These are phyloP conservation scores for Microcyclosporella mali DNA, from an alignment of 2,329 filamentous ascomycete species.

Conservation along the genomic window DNA sequence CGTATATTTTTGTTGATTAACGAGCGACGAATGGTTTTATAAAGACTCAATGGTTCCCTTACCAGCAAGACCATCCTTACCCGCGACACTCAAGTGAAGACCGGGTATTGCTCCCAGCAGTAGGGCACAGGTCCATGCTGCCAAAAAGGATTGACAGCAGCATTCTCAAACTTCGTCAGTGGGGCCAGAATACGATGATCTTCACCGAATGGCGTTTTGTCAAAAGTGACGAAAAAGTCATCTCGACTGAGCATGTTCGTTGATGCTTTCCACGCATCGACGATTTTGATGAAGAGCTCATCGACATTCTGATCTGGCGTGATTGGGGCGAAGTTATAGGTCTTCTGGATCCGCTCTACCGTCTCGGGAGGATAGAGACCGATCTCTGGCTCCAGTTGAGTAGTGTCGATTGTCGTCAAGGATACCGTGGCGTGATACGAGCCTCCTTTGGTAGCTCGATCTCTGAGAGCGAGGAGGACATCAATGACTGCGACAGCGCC, in stretches of 20 bases:
- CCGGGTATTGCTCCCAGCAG: not conserved
- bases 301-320: constrained; percentile 20
- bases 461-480: constrained; percentile 21
- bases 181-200: constrained; percentile 21
- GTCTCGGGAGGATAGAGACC: constrained; percentile 26
- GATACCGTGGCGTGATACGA: constrained; percentile 28
- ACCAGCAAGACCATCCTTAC: too few species aligned
- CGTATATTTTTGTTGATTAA: too few species aligned
- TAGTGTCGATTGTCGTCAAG: constrained; percentile 26
- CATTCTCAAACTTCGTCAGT: constrained; percentile 14
- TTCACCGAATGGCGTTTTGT: constrained; percentile 14
- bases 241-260: constrained; percentile 11
- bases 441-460: constrained; percentile 27
- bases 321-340: constrained; percentile 21
- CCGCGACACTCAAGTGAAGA: too few species aligned
- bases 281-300: constrained; percentile 21
- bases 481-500: constrained; percentile 8
- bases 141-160: not conserved
- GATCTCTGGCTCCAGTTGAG: constrained; percentile 27
- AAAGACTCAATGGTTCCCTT: too few species aligned
- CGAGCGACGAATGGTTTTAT: too few species aligned
- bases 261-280: constrained; percentile 22
- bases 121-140: not conserved
- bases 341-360: constrained; percentile 19
- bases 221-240: constrained; percentile 11